Conservation (phyloP, 2,329 filamentous ascomycete species). For the Penicillium sp. region DNA sequence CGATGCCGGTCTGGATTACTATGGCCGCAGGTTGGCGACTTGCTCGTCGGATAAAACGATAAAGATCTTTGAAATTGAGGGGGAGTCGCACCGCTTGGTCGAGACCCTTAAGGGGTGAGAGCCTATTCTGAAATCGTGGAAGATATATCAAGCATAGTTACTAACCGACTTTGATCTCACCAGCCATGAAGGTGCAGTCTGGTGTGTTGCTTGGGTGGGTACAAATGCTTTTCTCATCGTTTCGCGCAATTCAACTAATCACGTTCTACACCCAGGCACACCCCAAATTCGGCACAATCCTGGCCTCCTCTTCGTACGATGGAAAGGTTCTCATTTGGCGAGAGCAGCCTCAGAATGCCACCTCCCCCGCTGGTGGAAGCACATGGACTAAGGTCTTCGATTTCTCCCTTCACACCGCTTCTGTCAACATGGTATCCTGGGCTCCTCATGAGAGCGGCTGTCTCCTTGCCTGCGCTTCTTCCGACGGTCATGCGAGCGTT, state of each 20-base stretch:
- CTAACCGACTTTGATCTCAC: slow-evolving; percentile 11
- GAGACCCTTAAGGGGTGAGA: slow-evolving; percentile 92
- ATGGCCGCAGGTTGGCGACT: slow-evolving; percentile 91
- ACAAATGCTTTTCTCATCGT: background rate
- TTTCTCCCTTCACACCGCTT: slow-evolving; percentile 89
- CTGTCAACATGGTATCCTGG: slow-evolving; percentile 96
- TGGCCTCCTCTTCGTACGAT: slow-evolving; percentile 93
- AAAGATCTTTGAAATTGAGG: slow-evolving; percentile 98
- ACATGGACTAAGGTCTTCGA: slow-evolving; percentile 88
- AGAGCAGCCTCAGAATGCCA: slow-evolving; percentile 61
- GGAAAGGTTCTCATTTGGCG: slow-evolving; percentile 99
- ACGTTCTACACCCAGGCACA: slow-evolving; percentile 61
- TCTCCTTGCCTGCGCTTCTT: slow-evolving; percentile 89
- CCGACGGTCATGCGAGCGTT: slow-evolving; percentile 88
- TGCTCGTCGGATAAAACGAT: slow-evolving; percentile 98
- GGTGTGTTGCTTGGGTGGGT: slow-evolving; percentile 87
- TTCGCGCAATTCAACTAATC: background rate
- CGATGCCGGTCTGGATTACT: slow-evolving; percentile 98
- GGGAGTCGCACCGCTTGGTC: slow-evolving; percentile 81
- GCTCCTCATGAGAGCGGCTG: slow-evolving; percentile 96
- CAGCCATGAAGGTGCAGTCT: slow-evolving; percentile 95
- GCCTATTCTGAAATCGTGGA: slow-evolving; percentile 3
- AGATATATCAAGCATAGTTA: background rate
- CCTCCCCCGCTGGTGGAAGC: slow-evolving; percentile 47
- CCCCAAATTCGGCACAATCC: slow-evolving; percentile 96